Base-by-base conservation (phyloP, 768 basidiomycete species). In the Mycena metata region DNA sequence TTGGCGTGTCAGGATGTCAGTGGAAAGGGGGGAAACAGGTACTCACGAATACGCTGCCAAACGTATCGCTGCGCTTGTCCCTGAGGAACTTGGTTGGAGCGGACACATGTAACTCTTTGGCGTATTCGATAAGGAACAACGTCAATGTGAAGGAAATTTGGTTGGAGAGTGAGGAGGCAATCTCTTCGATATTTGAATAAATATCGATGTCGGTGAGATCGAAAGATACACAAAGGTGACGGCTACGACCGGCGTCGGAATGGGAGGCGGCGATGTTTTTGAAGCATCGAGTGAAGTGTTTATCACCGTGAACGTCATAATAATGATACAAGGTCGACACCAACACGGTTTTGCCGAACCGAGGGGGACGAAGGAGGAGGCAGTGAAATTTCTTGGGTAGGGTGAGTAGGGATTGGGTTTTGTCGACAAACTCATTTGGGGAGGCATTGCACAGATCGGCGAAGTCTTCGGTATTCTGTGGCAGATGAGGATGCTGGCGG, bases 11-110 rank as follows among this genome's bases (percentile, higher is more conserved):
- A n/a, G n/a, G n/a, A n/a, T n/a, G n/a, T n/a, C n/a, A n/a, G n/a
- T n/a, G n/a, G n/a, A n/a, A n/a, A n/a, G n/a, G n/a, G n/a, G n/a
- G n/a, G n/a, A n/a, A n/a, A n/a, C n/a, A n/a, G 43, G 15, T 17
- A 59, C 67, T 60, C 36, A 69, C 67, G 21, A 69, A 69, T 1
- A 63, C 42, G n/a, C 26, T 54, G 5, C 19, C 21, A n/a, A 69
- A 63, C 35, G 15, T 33, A 2, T 63, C n/a, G 2, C 9, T 24
- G n/a, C n/a, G 7, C 3, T n/a, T 12, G 8, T 52, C 3, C 2
- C 1, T 7, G 23, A 60, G 21, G 16, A 36, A 61, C 2, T 11
- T 21, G 1, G 15, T 8, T 3, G 66, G 54, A 24, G 61, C 1
- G 4, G 60, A 45, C 21, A 67, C 60, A 39, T 12, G 11, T 39